phyloP scores from a whole-genome alignment of 495 filamentous ascomycete species.

The Cercophora scortea region DNA sequence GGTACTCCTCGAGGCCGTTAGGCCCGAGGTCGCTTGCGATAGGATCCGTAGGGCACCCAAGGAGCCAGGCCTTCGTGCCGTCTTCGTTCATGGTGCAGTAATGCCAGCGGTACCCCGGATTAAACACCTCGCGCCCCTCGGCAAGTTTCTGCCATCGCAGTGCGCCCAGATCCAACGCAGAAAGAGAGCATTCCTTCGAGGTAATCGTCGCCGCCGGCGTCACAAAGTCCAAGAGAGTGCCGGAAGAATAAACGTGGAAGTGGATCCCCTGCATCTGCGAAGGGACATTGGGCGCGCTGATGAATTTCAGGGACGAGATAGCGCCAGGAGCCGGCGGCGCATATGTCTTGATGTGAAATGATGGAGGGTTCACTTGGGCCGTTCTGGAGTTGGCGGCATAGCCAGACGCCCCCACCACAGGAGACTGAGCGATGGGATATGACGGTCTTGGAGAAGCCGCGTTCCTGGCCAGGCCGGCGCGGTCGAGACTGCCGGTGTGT shows the following conservation, averaged over 20 bases:
- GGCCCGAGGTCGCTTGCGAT: slow-evolving; percentile 41
- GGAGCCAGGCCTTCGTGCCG: slow-evolving; percentile 89
- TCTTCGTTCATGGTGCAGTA: slow-evolving; percentile 92
- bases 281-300: slow-evolving; percentile 81
- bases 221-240: slow-evolving; percentile 84
- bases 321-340: slow-evolving; percentile 68
- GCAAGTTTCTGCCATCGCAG: slow-evolving; percentile 90
- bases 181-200: slow-evolving; percentile 80
- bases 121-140: slow-evolving; percentile 87
- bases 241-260: slow-evolving; percentile 91
- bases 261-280: slow-evolving; percentile 83
- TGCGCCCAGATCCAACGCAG: slow-evolving; percentile 74
- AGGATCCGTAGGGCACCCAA: slow-evolving; percentile 77
- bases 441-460: slow-evolving; percentile 36
- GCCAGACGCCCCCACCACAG: slow-evolving; percentile 53
- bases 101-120: slow-evolving; percentile 85
- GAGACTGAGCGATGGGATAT: slow-evolving; percentile 28
- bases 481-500: slow-evolving; percentile 57
- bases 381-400: slow-evolving; percentile 88
- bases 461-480: slow-evolving; percentile 23
- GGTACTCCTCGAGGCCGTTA: slow-evolving; percentile 67
- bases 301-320: slow-evolving; percentile 83
- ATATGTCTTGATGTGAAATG: slow-evolving; percentile 60
- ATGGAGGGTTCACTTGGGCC: slow-evolving; percentile 66
- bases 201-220: slow-evolving; percentile 81